Evolutionary conservation across 129 eudicot species (phyloP), one percentile per base, ranked within the genome.

Genomic region (Mikania micrantha): DNA sequence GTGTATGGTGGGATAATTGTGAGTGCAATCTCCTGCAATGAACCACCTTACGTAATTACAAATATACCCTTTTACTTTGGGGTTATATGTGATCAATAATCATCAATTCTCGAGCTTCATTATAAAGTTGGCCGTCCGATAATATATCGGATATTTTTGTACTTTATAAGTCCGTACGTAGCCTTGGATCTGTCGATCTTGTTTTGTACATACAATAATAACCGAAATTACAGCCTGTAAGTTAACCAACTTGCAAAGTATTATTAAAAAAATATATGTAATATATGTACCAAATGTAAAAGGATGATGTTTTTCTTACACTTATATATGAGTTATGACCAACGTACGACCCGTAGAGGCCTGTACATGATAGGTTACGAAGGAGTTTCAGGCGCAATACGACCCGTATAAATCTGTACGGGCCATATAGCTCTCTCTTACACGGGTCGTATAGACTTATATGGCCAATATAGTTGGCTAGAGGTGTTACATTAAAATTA

Each of bases 1-100:
- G 60, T 73, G 57, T 52, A 21, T 59, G 80, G 52, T 75, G 74
- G 74, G 79, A 45, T 75, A 67, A 67, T 40, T 59, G 57, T 59
- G 63, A 67, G 74, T 67, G 69, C 79, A 67, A 59, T 75, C 66
- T 67, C 74, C 70, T 75, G 74, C 80, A 67, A 75, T 74, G 56
- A 44, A 67, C 63, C 67, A 67, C 27, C 22, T 74, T 17, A 53
- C 9, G 22, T 65, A 59, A 75, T 42, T 48, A 66, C 34, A 9
- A 66, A 57, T 9, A 57, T 42, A 58, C n/a, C 53, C 73, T 42
- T 75, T 34, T 47, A 29, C 45, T 57, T 45, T 56, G 52, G 62
- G 69, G 58, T 11, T 7, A 7, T 52, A 57, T 58, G 54, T 58
- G 48, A 42, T 57, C 29, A 53, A 22, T 41, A 56, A 41, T n/a